A percentile compares a stretch with the other conserved stretches of the same genome.
Evolutionary conservation across 306 rosid species (phyloP).

Genomic region (Prinsepia uniflora): DNA sequence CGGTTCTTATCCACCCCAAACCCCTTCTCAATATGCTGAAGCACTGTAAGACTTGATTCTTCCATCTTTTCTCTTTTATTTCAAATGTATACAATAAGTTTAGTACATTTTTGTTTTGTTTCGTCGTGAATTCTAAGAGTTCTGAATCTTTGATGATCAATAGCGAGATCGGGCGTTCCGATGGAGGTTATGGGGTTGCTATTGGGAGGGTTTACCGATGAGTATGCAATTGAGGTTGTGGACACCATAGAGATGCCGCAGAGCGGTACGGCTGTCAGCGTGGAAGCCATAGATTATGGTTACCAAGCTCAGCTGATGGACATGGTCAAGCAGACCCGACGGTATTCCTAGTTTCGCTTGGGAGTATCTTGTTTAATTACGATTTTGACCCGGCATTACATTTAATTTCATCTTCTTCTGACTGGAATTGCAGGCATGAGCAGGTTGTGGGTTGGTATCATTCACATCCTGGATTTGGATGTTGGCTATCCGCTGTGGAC

Average conservation of each 20-base stretch:
- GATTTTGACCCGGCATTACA: no score
- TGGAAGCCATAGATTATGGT: conserved; percentile 88
- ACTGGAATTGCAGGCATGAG: conserved; percentile 60
- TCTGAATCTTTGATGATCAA: background rate
- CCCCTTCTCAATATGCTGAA: conserved; percentile 90
- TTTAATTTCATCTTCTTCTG: background rate
- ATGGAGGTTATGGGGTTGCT: conserved; percentile 96
- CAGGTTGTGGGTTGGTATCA: conserved; percentile 98
- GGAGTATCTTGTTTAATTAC: no score
- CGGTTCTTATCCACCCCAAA: conserved; percentile 77
- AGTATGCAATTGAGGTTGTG: conserved; percentile 73
- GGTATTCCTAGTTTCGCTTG: conserved; percentile 34
- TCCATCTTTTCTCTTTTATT: background rate
- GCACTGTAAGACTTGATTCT: conserved; percentile 43
- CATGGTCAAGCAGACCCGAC: conserved; percentile 84
- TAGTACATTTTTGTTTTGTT: background rate
- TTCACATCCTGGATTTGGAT: conserved; percentile 94
- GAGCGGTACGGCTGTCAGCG: conserved; percentile 88
- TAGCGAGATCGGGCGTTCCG: conserved; percentile 92
- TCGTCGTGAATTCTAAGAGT: background rate
- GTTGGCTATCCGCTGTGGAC: conserved; percentile 96
- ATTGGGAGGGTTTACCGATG: conserved; percentile 89
- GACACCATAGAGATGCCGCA: conserved; percentile 95
- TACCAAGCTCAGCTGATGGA: conserved; percentile 92
- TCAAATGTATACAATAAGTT: background rate